Conservation (phyloP, 2,329 filamentous ascomycete species). For the Fusarium sp. region DNA sequence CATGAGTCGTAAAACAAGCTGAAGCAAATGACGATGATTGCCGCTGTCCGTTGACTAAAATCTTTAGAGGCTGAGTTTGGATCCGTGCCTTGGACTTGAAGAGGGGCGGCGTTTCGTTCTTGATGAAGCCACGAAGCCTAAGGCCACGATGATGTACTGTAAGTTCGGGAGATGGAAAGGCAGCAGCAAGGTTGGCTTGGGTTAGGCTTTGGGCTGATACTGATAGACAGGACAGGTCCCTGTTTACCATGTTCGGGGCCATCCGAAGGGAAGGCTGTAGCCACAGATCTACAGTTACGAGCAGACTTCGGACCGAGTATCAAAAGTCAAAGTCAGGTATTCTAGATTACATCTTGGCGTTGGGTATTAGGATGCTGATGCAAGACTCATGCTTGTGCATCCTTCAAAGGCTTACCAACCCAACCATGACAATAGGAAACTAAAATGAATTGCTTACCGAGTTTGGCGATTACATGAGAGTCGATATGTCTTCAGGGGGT, state of each 20-base stretch:
- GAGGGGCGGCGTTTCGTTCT: not conserved
- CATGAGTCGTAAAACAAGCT: conserved; percentile 26
- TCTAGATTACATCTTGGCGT: conserved; percentile 1
- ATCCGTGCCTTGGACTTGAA: conserved; percentile 1
- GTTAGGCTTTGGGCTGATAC: conserved; percentile 9
- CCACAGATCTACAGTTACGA: conserved; percentile 27
- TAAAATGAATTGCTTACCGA: conserved; percentile 4
- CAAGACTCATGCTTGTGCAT: not conserved
- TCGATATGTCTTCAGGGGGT: not conserved
- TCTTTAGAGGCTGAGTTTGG: not conserved
- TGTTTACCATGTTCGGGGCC: conserved; percentile 36
- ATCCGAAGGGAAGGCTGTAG: conserved; percentile 30
- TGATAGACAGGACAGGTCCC: conserved; percentile 13
- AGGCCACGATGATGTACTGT: not conserved
- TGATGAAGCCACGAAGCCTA: not conserved
- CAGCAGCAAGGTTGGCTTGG: not conserved
- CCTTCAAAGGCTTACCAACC: not conserved
- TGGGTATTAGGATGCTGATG: not conserved
- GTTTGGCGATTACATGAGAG: conserved; percentile 4
- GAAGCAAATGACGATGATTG: conserved; percentile 12
- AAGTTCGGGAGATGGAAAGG: not conserved
- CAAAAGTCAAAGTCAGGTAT: conserved; percentile 6
- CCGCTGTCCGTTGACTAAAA: not conserved
- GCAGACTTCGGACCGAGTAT: conserved; percentile 32
- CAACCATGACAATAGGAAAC: not conserved